A percentile compares a stretch with the other conserved stretches of the same genome.
Evolutionary conservation across 345 rosid genomes (phyloP).

Genomic region (Eucalyptus camaldulensis): DNA sequence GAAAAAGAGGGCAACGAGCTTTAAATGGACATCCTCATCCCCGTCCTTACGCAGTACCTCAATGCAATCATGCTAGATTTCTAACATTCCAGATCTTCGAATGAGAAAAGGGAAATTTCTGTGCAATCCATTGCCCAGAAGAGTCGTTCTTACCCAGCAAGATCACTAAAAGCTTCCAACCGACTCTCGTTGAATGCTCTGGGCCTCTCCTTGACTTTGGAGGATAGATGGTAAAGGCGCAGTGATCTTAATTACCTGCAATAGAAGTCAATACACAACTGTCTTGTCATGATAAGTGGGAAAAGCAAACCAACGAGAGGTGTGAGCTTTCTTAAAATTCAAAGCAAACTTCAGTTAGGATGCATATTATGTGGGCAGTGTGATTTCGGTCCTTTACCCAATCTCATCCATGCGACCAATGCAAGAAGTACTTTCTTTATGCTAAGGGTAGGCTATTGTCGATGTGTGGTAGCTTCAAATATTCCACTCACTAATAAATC

Average conservation of each 20-base stretch:
- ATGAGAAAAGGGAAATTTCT: neutral
- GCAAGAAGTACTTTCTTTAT: neutral
- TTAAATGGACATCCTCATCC: neutral
- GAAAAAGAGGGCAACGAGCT: neutral
- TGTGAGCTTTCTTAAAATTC: neutral
- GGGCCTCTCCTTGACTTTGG: constrained; percentile 22
- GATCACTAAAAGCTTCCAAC: neutral
- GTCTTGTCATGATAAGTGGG: neutral
- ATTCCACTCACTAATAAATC: neutral
- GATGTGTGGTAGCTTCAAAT: neutral
- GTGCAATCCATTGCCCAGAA: neutral
- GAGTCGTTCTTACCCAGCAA: neutral
- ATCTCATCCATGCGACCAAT: neutral
- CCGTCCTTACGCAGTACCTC: neutral
- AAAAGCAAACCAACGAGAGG: neutral
- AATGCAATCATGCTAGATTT: neutral
- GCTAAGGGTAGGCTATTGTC: neutral
- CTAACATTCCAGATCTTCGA: neutral
- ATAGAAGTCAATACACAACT: neutral
- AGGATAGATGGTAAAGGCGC: constrained; percentile 54
- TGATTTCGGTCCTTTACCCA: neutral
- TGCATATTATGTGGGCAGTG: neutral
- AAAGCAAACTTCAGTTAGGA: neutral
- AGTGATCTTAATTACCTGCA: constrained; percentile 35
- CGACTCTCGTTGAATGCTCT: neutral